phyloP scores from a whole-genome alignment of 306 rosid genomes.

The Fagus sylvatica region DNA sequence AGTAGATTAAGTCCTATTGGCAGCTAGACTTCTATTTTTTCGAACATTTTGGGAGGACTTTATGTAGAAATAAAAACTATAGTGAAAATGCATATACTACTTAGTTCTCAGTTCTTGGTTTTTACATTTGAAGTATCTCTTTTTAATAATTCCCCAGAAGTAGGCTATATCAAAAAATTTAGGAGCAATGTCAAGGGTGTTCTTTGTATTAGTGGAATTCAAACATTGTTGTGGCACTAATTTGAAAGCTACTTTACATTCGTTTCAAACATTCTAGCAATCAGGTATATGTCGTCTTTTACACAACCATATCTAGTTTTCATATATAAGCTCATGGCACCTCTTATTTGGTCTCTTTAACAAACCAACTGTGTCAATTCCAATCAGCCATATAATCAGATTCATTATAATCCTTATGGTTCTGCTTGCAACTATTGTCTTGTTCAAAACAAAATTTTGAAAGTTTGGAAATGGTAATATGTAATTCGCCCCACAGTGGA shows the following conservation, averaged over 20 bases:
- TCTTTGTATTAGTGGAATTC: neutral
- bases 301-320: neutral
- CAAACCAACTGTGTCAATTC: neutral
- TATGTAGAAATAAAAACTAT: neutral
- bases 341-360: conserved; percentile 6
- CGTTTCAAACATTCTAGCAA: conserved; percentile 8
- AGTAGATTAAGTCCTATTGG: neutral
- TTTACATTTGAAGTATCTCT: neutral
- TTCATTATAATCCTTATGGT: neutral
- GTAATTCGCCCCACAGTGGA: neutral
- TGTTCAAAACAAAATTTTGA: neutral
- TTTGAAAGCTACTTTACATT: neutral
- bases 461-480: neutral
- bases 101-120: neutral
- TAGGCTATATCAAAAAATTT: neutral
- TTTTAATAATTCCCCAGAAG: neutral
- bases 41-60: neutral
- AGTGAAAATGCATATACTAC: neutral
- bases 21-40: neutral
- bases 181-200: neutral
- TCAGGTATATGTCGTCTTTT: neutral
- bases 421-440: neutral
- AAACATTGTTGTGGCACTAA: neutral
- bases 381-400: neutral
- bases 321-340: neutral